These are phyloP conservation scores for Plasmodium adleri DNA, from an alignment of 169 alveolate genomes.

Conservation along the genomic window DNA sequence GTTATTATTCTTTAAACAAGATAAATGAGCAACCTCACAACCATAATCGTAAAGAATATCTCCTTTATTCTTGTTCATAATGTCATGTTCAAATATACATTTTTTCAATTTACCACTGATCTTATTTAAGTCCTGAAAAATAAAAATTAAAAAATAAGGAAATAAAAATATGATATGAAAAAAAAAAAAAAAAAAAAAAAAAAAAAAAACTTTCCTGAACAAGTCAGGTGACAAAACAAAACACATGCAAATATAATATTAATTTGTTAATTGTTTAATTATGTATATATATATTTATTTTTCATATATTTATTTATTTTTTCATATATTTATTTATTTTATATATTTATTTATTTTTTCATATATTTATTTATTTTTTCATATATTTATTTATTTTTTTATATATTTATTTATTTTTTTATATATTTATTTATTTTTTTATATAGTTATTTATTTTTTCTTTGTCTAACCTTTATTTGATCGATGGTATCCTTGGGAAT, in stretches of 20 bases:
- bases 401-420: background rate
- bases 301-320: too few species aligned
- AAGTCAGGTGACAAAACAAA: too few species aligned
- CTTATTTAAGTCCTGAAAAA: conserved; percentile 17
- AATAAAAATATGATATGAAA: background rate
- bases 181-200: too few species aligned
- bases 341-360: too few species aligned
- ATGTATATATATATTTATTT: too few species aligned
- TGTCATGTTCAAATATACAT: conserved; percentile 60
- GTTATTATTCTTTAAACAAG: conserved; percentile 30
- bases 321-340: too few species aligned
- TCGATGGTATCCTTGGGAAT: conserved; percentile 12
- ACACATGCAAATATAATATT: too few species aligned
- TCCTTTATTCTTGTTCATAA: conserved; percentile 32
- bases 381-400: too few species aligned
- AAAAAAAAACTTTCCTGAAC: too few species aligned
- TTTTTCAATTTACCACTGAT: conserved; percentile 11
- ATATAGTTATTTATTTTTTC: background rate
- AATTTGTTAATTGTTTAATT: too few species aligned
- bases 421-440: too few species aligned
- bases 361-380: too few species aligned
- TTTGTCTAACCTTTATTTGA: conserved; percentile 25
- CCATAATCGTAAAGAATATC: conserved; percentile 57
- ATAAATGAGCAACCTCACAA: conserved; percentile 47
- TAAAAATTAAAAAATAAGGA: background rate